Evolutionary conservation across 495 filamentous ascomycete species (phyloP).

Genomic region (Penicillium coprophilum): DNA sequence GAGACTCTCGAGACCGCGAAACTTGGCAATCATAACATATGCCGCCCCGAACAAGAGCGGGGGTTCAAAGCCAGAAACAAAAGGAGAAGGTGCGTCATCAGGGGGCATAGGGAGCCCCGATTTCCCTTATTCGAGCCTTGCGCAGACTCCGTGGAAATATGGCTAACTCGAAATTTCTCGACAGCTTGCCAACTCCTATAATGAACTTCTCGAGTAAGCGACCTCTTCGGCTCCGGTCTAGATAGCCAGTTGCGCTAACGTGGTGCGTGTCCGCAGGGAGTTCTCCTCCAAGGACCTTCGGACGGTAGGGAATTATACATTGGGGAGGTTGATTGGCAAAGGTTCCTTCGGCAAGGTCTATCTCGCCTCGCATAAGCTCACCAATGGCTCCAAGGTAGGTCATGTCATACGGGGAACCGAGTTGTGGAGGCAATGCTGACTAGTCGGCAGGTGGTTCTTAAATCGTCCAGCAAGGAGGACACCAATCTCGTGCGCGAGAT

Average conservation of each 20-base stretch:
- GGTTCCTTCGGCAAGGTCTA: slow-evolving; percentile 99
- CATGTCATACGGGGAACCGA: neutral
- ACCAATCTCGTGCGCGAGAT: slow-evolving; percentile 95
- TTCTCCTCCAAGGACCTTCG: slow-evolving; percentile 90
- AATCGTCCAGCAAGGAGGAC: slow-evolving; percentile 94
- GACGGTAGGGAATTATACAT: slow-evolving; percentile 89
- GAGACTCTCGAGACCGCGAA: slow-evolving; percentile 28
- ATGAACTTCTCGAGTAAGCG: slow-evolving; percentile 88
- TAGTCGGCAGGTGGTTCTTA: slow-evolving; percentile 78
- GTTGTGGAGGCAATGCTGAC: neutral
- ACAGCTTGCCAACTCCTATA: slow-evolving; percentile 94
- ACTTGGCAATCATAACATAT: slow-evolving; percentile 46
- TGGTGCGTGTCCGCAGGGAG: slow-evolving; percentile 57
- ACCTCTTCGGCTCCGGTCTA: neutral
- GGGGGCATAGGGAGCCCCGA: neutral
- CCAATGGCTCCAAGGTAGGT: slow-evolving; percentile 93
- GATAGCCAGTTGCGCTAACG: slow-evolving; percentile 14
- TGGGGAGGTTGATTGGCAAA: slow-evolving; percentile 91
- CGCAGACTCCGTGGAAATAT: slow-evolving; percentile 7
- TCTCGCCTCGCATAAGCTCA: slow-evolving; percentile 93
- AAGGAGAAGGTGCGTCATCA: slow-evolving; percentile 79
- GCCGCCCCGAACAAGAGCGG: slow-evolving; percentile 74
- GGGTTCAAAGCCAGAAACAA: slow-evolving; percentile 86
- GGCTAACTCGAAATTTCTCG: slow-evolving; percentile 23
- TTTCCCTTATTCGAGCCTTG: slow-evolving; percentile 5